Evolutionary conservation across 2,329 filamentous ascomycete species (phyloP).

Genomic region (Colletotrichum kahawae): DNA sequence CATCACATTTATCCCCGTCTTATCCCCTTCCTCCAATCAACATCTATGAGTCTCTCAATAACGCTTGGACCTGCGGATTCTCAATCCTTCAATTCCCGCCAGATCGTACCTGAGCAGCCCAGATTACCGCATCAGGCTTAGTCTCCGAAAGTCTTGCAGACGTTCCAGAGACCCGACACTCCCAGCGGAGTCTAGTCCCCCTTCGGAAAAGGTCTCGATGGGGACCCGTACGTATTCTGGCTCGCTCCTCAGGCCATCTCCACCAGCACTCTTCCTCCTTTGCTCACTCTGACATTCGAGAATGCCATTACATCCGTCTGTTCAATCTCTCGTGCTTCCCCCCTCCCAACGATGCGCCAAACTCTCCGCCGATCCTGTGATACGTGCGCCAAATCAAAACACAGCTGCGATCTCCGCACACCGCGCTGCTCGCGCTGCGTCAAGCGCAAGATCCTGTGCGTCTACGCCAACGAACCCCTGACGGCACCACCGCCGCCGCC

Average conservation of each 20-base stretch:
- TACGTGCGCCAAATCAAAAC: conserved; percentile 60
- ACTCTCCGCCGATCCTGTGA: conserved; percentile 63
- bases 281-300: neutral
- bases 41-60: too few relatives aligned
- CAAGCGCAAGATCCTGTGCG: conserved; percentile 51
- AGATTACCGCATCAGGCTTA: conserved; percentile 30
- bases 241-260: neutral
- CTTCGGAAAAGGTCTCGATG: neutral
- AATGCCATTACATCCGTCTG: neutral
- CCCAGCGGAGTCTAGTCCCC: conserved; percentile 13
- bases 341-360: conserved; percentile 48
- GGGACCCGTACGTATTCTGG: neutral
- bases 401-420: conserved; percentile 58
- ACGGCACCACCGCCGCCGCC: conserved; percentile 26
- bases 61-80: neutral
- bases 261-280: neutral
- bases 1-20: neutral
- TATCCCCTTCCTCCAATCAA: neutral
- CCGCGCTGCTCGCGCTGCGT: conserved; percentile 60
- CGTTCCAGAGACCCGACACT: neutral
- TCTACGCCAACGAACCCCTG: conserved; percentile 60
- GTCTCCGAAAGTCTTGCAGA: conserved; percentile 32
- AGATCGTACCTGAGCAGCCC: neutral
- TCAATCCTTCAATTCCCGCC: neutral
- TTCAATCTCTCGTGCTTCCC: neutral